These are phyloP conservation scores for Lophiostoma macrostomum DNA, from an alignment of 495 filamentous ascomycete species.

Conservation along the genomic window DNA sequence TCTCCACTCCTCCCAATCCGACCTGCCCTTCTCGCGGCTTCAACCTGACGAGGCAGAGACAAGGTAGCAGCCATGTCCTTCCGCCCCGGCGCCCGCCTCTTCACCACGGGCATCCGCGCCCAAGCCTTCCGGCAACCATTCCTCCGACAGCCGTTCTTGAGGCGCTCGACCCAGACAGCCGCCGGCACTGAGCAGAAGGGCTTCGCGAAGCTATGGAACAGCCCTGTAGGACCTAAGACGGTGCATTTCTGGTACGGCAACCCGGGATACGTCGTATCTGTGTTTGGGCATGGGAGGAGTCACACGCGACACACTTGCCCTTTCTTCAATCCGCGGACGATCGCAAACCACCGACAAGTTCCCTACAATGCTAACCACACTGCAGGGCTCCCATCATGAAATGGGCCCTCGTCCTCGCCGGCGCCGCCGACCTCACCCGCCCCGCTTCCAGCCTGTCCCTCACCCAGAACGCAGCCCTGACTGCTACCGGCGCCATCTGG, in stretches of 20 bases:
- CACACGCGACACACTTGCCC: not conserved
- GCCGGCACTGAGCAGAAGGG: slow-evolving; percentile 54
- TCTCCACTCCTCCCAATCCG: not conserved
- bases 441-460: slow-evolving; percentile 90
- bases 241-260: slow-evolving; percentile 88
- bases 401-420: slow-evolving; percentile 90
- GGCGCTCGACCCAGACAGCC: no score
- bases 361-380: slow-evolving; percentile 5
- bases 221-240: slow-evolving; percentile 85
- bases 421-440: slow-evolving; percentile 85
- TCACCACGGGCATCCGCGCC: slow-evolving; percentile 33
- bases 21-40: slow-evolving; percentile 2
- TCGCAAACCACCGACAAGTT: not conserved
- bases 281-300: not conserved
- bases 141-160: slow-evolving; percentile 60
- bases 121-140: slow-evolving; percentile 52
- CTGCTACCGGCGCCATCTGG: slow-evolving; percentile 91
- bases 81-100: slow-evolving; percentile 40
- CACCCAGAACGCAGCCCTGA: slow-evolving; percentile 84
- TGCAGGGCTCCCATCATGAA: slow-evolving; percentile 94
- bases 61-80: slow-evolving; percentile 50
- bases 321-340: not conserved
- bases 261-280: not conserved
- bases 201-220: slow-evolving; percentile 77
- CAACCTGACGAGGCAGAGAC: not conserved